These are phyloP conservation scores for Pistacia atlantica DNA, from an alignment of 345 rosid species.

Conservation along the genomic window DNA sequence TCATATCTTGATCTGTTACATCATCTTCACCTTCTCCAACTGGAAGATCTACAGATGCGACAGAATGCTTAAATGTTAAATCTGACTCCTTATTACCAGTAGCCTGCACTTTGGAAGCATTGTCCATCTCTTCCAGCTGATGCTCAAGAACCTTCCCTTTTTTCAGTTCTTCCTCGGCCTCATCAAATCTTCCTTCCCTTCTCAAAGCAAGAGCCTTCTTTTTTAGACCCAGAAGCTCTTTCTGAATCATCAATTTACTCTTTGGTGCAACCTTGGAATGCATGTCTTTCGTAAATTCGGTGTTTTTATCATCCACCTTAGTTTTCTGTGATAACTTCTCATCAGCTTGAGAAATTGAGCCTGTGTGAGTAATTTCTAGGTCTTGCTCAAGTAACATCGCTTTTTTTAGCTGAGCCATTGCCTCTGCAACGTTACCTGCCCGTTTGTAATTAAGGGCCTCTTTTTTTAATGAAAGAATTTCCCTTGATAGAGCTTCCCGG, in stretches of 20 bases:
- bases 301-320: conserved; percentile 18
- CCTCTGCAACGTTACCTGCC: conserved; percentile 61
- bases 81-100: conserved; percentile 24
- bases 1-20: conserved; percentile 72
- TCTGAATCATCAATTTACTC: conserved; percentile 62
- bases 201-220: conserved; percentile 75
- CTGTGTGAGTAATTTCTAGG: conserved; percentile 34
- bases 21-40: conserved; percentile 50
- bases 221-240: conserved; percentile 70
- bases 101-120: conserved; percentile 38
- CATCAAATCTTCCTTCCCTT: conserved; percentile 73
- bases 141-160: conserved; percentile 64
- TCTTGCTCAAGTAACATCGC: conserved; percentile 71
- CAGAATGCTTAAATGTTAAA: conserved; percentile 28
- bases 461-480: conserved; percentile 57
- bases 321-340: conserved; percentile 20
- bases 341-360: conserved; percentile 28
- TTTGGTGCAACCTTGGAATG: conserved; percentile 37
- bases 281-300: conserved; percentile 27
- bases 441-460: conserved; percentile 67
- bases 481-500: conserved; percentile 46
- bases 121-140: conserved; percentile 71
- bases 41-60: conserved; percentile 25
- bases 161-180: conserved; percentile 71
- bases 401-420: conserved; percentile 72